Evolutionary conservation across 202 grass and related monocot species (phyloP), one percentile per base, ranked within the genome.

Genomic region (Panicum virgatum): DNA sequence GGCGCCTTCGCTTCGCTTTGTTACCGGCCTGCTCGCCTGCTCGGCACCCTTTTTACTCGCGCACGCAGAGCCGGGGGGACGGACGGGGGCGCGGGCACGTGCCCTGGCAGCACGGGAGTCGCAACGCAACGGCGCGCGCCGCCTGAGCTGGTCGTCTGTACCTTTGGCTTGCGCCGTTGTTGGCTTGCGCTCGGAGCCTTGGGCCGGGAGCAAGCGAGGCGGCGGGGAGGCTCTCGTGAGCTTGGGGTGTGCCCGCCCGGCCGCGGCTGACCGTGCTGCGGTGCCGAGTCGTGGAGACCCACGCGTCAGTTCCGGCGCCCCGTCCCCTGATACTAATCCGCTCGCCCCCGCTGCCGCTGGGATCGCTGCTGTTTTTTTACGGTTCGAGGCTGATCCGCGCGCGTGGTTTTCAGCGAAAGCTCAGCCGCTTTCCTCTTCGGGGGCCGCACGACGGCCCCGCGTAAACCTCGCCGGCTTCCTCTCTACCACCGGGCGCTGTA

Each of bases 161-260:
- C 12, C 57, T 60, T n/a, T 1, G 57, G 25, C 25, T 25, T 9
- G 56, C 15, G 37, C 56, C 12, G 10, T 78, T 89, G 88, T 78
- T 89, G 73, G 23, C 50, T 82, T 83, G 81, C 40, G 51, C 72
- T 72, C 66, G 65, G 87, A 81, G 47, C 39, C 87, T 80, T 75
- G 70, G 76, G 30, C 38, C 19, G 68, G 38, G 48, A 23, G 74
- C 38, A 54, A 14, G 13, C 38, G 45, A 14, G 13, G 80, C 39
- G 14, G 5, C 39, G 66, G 6, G 67, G 75, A 84, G 75, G 81
- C 77, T 58, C 22, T 58, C 58, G 39, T 72, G 64, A 71, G 54
- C 32, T 26, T 7, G 7, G 50, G n/a, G n/a, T n/a, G 14, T 14
- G 3, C 4, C n/a, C n/a, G 63, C 22, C 10, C 42, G 37, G 19